Percentiles rank a stretch among this genome's conserved stretches.
Evolutionary conservation across 352 stramenopile genomes (phyloP).

Genomic region (Aphanomyces cochlioides): DNA sequence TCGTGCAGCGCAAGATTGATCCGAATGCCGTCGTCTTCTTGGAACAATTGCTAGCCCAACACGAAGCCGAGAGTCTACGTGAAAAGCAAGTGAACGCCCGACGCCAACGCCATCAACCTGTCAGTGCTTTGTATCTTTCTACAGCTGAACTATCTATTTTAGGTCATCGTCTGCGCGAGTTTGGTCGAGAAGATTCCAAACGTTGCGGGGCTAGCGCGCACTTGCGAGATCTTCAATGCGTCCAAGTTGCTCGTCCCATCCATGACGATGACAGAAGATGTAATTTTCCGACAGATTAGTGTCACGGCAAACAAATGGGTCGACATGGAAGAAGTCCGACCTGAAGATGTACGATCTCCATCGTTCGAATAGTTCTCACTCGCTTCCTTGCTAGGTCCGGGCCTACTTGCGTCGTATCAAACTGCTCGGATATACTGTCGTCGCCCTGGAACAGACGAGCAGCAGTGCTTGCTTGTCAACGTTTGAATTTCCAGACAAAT

Average conservation of each 20-base stretch:
- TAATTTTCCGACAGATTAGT: slow-evolving; percentile 87
- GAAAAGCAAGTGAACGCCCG: slow-evolving; percentile 24
- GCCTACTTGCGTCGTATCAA: slow-evolving; percentile 71
- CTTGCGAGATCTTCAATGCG: slow-evolving; percentile 94
- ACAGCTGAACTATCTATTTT: neutral
- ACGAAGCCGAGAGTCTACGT: slow-evolving; percentile 14
- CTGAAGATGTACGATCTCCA: slow-evolving; percentile 38
- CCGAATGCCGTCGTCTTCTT: slow-evolving; percentile 56
- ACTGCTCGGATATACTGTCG: slow-evolving; percentile 85
- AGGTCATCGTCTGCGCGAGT: slow-evolving; percentile 73
- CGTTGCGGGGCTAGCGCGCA: slow-evolving; percentile 89
- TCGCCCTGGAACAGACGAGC: slow-evolving; percentile 93
- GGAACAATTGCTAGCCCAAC: slow-evolving; percentile 44
- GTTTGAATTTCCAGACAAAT: slow-evolving; percentile 85
- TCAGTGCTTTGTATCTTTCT: neutral
- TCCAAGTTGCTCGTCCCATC: slow-evolving; percentile 88
- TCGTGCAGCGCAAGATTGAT: slow-evolving; percentile 79
- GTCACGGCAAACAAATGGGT: slow-evolving; percentile 95
- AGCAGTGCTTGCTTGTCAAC: slow-evolving; percentile 82
- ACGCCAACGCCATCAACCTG: slow-evolving; percentile 4
- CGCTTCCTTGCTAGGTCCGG: neutral
- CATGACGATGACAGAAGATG: slow-evolving; percentile 76
- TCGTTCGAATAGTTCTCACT: slow-evolving; percentile 33
- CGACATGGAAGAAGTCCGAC: slow-evolving; percentile 86
- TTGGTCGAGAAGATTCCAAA: slow-evolving; percentile 96